Evolutionary conservation across 306 rosid species (phyloP), one percentile per base, ranked within the genome.

Genomic region (Sindora glabra): DNA sequence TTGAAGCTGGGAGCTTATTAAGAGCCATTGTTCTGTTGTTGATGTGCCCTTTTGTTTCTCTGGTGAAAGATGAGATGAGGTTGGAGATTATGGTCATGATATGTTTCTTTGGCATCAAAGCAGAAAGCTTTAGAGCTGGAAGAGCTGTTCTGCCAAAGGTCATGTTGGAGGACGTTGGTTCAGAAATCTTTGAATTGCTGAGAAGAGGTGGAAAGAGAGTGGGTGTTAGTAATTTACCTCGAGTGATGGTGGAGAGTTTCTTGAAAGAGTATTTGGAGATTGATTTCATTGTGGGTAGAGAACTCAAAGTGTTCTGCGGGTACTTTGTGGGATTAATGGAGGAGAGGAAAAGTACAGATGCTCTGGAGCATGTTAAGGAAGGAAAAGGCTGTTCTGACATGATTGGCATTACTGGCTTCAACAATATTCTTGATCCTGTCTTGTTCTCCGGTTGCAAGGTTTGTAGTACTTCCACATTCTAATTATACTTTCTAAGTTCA

Each of bases 31-130:
- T 76, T 8, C 74, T 87, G 0, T 47, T 85, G 19, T 65, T 85
- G 3, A 11, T 74, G 1, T 88, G 81, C 81, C 98, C 98, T 64
- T 27, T 88, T 3, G 62, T 81, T 3, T 77, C 77, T 25, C 37
- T 79, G 9, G 74, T 74, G 1, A 71, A 86, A 15, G 59, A 50
- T 0, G 74, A 77, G 16, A 51, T 41, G 74, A 92, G 89, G 65
- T 61, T 91, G 77, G 76, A 77, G 50, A 78, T 85, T 0, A 91
- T 91, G 98, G 86, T 85, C 8, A 79, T 81, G 85, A 42, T 69
- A 38, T 85, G 89, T 53, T 87, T 91, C 77, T 79, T 81, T 4
- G 98, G 98, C 53, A 66, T 88, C 24, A 91, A 79, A 74, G 85
- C 80, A 23, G 77, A 83, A 4, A 65, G 30, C 52, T 87, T 91